These are phyloP conservation scores for Exophiala aquamarina DNA, from an alignment of 2,329 filamentous ascomycete species.

Conservation along the genomic window DNA sequence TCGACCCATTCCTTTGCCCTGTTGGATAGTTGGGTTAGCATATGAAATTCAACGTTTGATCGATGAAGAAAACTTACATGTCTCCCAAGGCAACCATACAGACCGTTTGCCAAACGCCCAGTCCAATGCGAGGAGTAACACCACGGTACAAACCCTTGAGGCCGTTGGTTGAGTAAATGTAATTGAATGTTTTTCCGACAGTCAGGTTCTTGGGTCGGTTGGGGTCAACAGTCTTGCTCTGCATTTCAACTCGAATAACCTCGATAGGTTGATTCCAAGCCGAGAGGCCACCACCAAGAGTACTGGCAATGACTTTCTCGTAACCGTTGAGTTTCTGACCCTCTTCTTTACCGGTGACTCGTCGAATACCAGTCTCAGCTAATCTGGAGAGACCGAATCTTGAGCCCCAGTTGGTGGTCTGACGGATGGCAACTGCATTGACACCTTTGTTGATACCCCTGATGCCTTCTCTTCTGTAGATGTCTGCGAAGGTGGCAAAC, in stretches of 20 bases:
- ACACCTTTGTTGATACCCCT: constrained; percentile 97
- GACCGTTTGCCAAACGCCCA: constrained; percentile 98
- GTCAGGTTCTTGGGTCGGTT: constrained; percentile 99
- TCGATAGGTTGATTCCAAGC: constrained; percentile 99
- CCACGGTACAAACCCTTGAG: constrained; percentile 92
- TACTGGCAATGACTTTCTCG: constrained; percentile 88
- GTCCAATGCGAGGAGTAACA: constrained; percentile 87
- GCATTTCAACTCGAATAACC: constrained; percentile 99
- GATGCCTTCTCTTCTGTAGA: constrained; percentile 93
- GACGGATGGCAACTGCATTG: constrained; percentile 96
- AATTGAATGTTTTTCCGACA: constrained; percentile 75
- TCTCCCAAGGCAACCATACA: constrained; percentile 99
- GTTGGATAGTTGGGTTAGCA: constrained; percentile 22
- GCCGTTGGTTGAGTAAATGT: constrained; percentile 90
- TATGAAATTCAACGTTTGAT: constrained; percentile 21
- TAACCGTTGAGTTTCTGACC: constrained; percentile 71
- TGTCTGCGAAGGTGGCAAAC: constrained; percentile 93
- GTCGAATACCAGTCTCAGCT: constrained; percentile 85
- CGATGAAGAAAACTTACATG: constrained; percentile 65
- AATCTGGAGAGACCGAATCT: constrained; percentile 92
- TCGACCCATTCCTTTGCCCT: constrained; percentile 67
- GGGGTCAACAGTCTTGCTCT: constrained; percentile 96
- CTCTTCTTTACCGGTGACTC: constrained; percentile 73
- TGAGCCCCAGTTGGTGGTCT: constrained; percentile 99
- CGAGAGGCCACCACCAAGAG: constrained; percentile 86